Base-by-base conservation (phyloP, 768 basidiomycete genomes). In the Xerocomellus intermedius region DNA sequence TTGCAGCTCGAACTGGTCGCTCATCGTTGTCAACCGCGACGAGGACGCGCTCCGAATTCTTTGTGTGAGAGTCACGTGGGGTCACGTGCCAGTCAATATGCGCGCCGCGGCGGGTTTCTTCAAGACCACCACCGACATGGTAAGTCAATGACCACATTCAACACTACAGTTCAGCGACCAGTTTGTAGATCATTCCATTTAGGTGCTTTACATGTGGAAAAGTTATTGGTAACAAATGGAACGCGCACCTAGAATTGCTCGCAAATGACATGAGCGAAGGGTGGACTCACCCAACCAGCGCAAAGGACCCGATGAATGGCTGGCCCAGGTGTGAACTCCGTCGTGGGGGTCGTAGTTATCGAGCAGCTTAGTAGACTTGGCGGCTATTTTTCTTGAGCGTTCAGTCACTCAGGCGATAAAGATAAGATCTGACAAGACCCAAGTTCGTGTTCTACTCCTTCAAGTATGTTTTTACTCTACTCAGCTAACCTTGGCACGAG, bases 211-310 rank as follows among this genome's bases (percentile, higher is more conserved):
- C 94, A 16, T 96, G 94, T 66, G 96, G 96, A 42, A 98, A 98
- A 73, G 94, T 98, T 57, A 87, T 98, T 39, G 94, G 96, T 45
- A 93, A 98, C 77, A 91, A 97, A 61, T 98, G 96, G 95, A 87
- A 83, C 54, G 80, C 82, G 21, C 98, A 97, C 71, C 75, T 97
- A 36, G 85, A 88, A 64, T 74, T 95, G 41, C 76, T 97, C 56
- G 83, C 86, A 35, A 82, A 82, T 54, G 94, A 91, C 63, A 83
- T 84, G 74, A 85, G 82, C 60, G 95, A 98, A 79, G 94, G 94
- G 95, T 95, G 24, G 24, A 5, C 5, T 2, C 3, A 24, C 24
- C 24, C 92, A 94, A 73, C 94, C 92, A 5, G 92, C 92, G 61
- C 92, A 94, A 10, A 94, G 82, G 9, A 94, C 89, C 26, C 90